Evolutionary conservation across 1,139 yeast genomes (phyloP).

Genomic region (Magnusiomyces paraingens): DNA sequence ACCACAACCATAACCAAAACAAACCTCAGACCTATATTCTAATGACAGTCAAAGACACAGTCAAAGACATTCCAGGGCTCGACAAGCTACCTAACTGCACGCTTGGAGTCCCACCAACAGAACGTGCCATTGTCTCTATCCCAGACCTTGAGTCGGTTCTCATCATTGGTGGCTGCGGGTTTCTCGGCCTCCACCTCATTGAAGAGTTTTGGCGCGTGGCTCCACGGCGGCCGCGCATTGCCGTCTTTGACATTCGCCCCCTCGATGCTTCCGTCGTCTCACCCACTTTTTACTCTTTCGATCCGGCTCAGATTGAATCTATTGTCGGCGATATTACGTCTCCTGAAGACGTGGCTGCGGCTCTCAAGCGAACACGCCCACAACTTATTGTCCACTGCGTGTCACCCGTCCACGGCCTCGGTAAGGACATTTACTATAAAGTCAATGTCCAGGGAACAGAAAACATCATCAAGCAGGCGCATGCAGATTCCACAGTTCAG

Average conservation of each 20-base stretch:
- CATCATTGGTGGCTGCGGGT: slow-evolving; percentile 91
- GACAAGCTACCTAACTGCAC: slow-evolving; percentile 4
- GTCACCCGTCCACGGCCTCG: slow-evolving; percentile 88
- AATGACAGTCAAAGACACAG: too few species aligned
- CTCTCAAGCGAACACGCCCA: slow-evolving; percentile 55
- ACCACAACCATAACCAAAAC: too few species aligned
- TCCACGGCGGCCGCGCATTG: slow-evolving; percentile 61
- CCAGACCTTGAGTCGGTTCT: slow-evolving; percentile 52
- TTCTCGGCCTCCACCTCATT: slow-evolving; percentile 83
- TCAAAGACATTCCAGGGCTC: too few species aligned
- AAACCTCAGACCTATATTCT: too few species aligned
- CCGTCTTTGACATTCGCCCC: slow-evolving; percentile 88
- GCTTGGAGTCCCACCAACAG: neutral
- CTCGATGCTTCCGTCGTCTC: slow-evolving; percentile 50
- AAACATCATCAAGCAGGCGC: slow-evolving; percentile 62
- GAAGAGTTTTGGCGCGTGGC: slow-evolving; percentile 65
- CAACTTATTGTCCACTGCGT: slow-evolving; percentile 91
- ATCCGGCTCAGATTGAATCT: slow-evolving; percentile 47
- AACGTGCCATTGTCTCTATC: slow-evolving; percentile 9
- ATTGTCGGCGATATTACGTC: slow-evolving; percentile 84
- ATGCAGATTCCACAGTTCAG: slow-evolving; percentile 39
- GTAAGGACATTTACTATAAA: slow-evolving; percentile 71
- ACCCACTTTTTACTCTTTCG: slow-evolving; percentile 69
- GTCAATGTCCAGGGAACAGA: slow-evolving; percentile 90
- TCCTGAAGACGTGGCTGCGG: slow-evolving; percentile 56